Percentiles rank a stretch among this genome's conserved stretches.
Conservation (phyloP, 2,329 filamentous ascomycete species). For the Ceratocystis variospora region DNA sequence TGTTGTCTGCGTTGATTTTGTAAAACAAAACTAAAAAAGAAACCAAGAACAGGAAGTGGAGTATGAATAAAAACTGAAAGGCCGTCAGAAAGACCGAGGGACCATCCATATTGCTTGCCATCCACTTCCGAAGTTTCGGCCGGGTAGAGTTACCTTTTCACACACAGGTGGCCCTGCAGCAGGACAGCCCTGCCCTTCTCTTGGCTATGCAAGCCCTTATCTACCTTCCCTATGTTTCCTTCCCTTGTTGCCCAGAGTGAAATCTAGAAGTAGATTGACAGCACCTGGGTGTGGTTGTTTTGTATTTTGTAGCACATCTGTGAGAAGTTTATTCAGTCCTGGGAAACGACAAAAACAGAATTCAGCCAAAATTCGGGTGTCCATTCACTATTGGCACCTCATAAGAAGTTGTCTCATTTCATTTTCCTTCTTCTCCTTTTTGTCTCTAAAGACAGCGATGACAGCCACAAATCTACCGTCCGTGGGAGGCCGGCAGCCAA, state of each 20-base stretch:
- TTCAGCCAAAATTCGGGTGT: neutral
- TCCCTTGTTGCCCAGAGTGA: too few relatives aligned
- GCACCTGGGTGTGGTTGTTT: too few relatives aligned
- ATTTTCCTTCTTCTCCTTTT: neutral
- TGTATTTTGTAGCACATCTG: too few relatives aligned
- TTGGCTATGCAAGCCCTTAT: too few relatives aligned
- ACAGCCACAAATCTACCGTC: neutral
- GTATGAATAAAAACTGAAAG: too few relatives aligned
- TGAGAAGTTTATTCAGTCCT: too few relatives aligned
- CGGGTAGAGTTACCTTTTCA: neutral
- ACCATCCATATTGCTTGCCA: neutral
- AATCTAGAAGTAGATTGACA: too few relatives aligned
- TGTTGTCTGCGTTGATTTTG: neutral
- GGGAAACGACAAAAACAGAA: neutral
- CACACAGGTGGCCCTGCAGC: neutral
- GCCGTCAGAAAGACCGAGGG: neutral
- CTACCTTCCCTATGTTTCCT: too few relatives aligned
- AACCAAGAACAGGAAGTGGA: too few relatives aligned
- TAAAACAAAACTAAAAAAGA: too few relatives aligned
- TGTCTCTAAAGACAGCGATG: neutral
- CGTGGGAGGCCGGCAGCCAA: neutral
- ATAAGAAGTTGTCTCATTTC: neutral
- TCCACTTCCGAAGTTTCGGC: neutral
- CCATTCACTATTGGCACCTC: neutral
- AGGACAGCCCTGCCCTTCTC: too few relatives aligned